Conservation (phyloP, 225 moss, liverwort and hornwort genomes). For the Polytrichum commune region DNA sequence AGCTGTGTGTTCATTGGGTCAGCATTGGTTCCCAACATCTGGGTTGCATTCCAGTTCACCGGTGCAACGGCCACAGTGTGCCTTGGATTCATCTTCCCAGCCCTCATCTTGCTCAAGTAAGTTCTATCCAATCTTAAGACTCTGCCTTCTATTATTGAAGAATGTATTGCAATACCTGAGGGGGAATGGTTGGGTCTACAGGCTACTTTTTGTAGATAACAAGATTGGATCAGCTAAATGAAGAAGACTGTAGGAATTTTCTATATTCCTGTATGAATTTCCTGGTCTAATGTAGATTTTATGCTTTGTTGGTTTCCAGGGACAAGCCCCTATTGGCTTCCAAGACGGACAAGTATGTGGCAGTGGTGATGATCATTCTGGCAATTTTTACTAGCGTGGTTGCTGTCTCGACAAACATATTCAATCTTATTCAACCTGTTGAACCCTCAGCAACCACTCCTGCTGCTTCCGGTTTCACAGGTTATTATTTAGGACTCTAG, state of each 20-base stretch:
- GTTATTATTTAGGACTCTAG: slow-evolving; percentile 31
- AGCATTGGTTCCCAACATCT: slow-evolving; percentile 76
- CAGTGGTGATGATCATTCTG: slow-evolving; percentile 67
- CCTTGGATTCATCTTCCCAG: slow-evolving; percentile 91
- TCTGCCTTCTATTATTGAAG: too few species aligned
- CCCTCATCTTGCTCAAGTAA: slow-evolving; percentile 69
- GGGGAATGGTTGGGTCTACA: too few species aligned
- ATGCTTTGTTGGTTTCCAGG: slow-evolving; percentile 22
- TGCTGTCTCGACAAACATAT: slow-evolving; percentile 62
- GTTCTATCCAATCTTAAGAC: not conserved
- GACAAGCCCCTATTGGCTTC: slow-evolving; percentile 66
- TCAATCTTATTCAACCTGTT: slow-evolving; percentile 45
- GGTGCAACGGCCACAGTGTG: slow-evolving; percentile 80
- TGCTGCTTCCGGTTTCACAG: slow-evolving; percentile 22
- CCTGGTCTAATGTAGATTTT: too few species aligned
- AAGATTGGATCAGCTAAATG: too few species aligned
- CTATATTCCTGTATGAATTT: too few species aligned
- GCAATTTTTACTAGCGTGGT: slow-evolving; percentile 70
- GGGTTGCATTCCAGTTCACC: slow-evolving; percentile 88
- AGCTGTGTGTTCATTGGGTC: slow-evolving; percentile 68
- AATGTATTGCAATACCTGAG: too few species aligned
- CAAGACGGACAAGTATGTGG: slow-evolving; percentile 57
- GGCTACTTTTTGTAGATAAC: too few species aligned
- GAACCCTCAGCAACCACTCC: not conserved
- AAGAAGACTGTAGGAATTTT: too few species aligned